Conservation (phyloP, 2,329 filamentous ascomycete genomes). For the Tolypocladium tropicale region DNA sequence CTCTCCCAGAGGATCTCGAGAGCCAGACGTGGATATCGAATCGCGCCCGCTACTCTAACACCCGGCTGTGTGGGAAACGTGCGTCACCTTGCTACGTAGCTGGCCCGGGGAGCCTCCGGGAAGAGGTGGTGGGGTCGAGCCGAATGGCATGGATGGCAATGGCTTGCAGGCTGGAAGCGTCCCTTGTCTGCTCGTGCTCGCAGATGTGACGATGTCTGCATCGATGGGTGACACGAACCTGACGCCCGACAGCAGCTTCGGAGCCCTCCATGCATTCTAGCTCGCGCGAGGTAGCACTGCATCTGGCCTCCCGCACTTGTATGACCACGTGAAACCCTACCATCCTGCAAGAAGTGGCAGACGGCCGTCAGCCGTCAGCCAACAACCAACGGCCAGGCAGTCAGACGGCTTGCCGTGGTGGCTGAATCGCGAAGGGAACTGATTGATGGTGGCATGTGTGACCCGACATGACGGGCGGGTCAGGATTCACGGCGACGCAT, state of each 20-base stretch:
- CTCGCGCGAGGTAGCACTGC: neutral
- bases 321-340: neutral
- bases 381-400: neutral
- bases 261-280: neutral
- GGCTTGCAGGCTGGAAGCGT: neutral
- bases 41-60: neutral
- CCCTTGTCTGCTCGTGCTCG: neutral
- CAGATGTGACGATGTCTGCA: neutral
- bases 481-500: too few species aligned
- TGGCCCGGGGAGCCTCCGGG: neutral
- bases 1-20: neutral
- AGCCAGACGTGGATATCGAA: neutral
- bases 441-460: neutral
- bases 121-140: neutral
- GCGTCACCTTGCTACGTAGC: neutral
- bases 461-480: neutral
- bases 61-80: neutral
- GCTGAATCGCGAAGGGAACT: neutral
- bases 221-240: neutral
- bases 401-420: too few species aligned
- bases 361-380: neutral
- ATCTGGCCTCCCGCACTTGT: neutral
- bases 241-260: neutral
- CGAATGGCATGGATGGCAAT: neutral
- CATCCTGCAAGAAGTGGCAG: neutral